Base-by-base conservation (phyloP, 495 filamentous ascomycete genomes). In the Trichoderma erinaceum region DNA sequence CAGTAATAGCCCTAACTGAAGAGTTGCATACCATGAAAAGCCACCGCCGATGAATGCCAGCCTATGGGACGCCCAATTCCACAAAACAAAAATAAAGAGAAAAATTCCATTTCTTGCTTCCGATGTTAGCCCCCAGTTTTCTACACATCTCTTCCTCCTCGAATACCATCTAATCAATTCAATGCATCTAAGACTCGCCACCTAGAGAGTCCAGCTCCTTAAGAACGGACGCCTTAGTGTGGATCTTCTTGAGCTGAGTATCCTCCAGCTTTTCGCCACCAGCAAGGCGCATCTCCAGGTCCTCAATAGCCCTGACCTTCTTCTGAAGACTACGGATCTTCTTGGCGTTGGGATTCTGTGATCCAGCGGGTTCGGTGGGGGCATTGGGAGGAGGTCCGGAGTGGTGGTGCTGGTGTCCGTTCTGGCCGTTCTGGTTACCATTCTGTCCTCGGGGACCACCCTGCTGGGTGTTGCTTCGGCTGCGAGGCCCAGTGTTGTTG, bases 241-340 rank as follows among this genome's bases (percentile, higher is more conserved):
- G 84, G 70, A 99, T 99, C 85, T 99, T 99, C 86, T 95, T 96
- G 83, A 98, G 87, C 82, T 99, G 95, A 63, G 95, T 99, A 75
- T 97, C 93, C 78, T 99, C 95, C 68, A 99, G 76, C 81, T 97
- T 97, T 84, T 99, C 95, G 13, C 95, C 96, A 44, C 87, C 87
- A 4, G 94, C 95, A 69, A 91, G 87, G 66, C 95, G 86, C 92
- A 97, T 95, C 83, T 98, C 97, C 67, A 99, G 81, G 75, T 99
- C 95, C 71, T 98, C 95, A 73, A 99, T 99, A 15, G 95, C 95
- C 6, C 95, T 87, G 68, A 99, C 87, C 84, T 99, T 99, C 86
- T 99, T 99, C 76, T 96, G 82, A 69, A 99, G 83, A 27, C 90
- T 90, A 29, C 95, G 83, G 58, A 96, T 83, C 80, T 97, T 98